A percentile compares a stretch with the other conserved stretches of the same genome.
Evolutionary conservation across 352 stramenopile species (phyloP).

Genomic region (Pythium grandisporangium): DNA sequence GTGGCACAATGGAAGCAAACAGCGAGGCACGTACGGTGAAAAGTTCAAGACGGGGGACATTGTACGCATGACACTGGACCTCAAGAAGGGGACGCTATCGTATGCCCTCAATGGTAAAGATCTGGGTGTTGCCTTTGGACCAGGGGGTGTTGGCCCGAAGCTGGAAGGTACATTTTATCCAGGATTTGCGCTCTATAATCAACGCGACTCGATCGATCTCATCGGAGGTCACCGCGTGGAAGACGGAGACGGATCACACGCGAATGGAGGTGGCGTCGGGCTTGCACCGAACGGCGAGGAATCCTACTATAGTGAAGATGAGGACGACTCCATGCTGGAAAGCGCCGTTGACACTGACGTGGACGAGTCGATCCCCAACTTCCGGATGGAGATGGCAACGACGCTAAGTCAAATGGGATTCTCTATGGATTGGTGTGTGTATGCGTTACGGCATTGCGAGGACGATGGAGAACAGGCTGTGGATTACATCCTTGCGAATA

Average conservation of each 20-base stretch:
- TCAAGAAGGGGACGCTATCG: conserved; percentile 74
- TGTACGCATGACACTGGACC: conserved; percentile 73
- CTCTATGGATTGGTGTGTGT: conserved; percentile 83
- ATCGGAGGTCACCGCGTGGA: conserved; percentile 80
- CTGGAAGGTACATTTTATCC: conserved; percentile 84
- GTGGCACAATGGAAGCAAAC: conserved; percentile 88
- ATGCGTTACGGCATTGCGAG: conserved; percentile 72
- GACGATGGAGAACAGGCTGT: conserved; percentile 75
- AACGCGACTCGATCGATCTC: conserved; percentile 79
- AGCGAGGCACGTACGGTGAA: conserved; percentile 84
- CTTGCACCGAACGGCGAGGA: conserved; percentile 35
- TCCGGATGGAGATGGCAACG: conserved; percentile 75
- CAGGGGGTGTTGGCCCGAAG: conserved; percentile 72
- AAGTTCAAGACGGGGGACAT: conserved; percentile 87
- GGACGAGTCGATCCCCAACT: conserved; percentile 66
- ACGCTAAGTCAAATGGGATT: conserved; percentile 82
- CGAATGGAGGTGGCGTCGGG: conserved; percentile 19
- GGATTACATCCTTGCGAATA: conserved; percentile 81
- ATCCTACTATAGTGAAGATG: conserved; percentile 78
- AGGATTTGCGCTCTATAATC: conserved; percentile 83
- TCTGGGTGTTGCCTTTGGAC: conserved; percentile 82
- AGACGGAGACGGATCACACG: conserved; percentile 47
- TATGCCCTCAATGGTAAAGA: conserved; percentile 88
- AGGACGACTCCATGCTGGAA: conserved; percentile 46
- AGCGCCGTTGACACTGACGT: too few species aligned